Base-by-base conservation (phyloP, 208 protist species). In the Trypanosoma platydactyli region DNA sequence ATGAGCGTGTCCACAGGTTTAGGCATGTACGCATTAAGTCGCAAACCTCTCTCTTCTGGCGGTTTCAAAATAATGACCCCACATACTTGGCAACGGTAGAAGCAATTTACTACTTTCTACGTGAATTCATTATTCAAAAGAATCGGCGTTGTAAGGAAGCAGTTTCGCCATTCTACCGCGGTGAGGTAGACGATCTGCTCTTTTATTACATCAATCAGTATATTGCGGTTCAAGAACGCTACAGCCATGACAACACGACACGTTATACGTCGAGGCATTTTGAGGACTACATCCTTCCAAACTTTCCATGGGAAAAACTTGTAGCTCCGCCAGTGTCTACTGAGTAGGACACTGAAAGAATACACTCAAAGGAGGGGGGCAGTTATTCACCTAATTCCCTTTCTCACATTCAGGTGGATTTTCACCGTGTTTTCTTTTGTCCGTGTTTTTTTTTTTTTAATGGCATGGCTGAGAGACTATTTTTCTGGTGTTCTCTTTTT, bases 181-280 rank as follows among this genome's bases (percentile, higher is more conserved):
- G 90, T 16, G 83, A 97, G 57, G 94, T 96, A n/a, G 94, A 98
- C 58, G 88, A 98, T 76, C 66, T 98, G n/a, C 83, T 98, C n/a
- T 95, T 86, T 49, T 97, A 94, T 84, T 98, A 95, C 73, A 88
- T 95, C 40, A 89, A 98, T 73, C 89, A 97, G 73, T 98, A 97
- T 79, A 84, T 96, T 62, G 76, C 77, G 27, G 93, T 98, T 15
- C 96, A 98, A 73, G 67, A 84, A 62, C 69, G 77, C 11, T 98
- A 98, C 78, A 70, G 57, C 20, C 61, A 71, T 13, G 68, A 82
- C 20, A 65, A 59, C n/a, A 56, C 62, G 35, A 79, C 64, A 51
- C 73, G 78, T 41, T 92, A 91, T 78, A 94, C 91, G 16, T 81
- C 83, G 35, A 75, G 88, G 5, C 91, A 94, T 68, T 96, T 96